Conservation (phyloP, 768 basidiomycete genomes). For the Tricholoma bakamatsutake region DNA sequence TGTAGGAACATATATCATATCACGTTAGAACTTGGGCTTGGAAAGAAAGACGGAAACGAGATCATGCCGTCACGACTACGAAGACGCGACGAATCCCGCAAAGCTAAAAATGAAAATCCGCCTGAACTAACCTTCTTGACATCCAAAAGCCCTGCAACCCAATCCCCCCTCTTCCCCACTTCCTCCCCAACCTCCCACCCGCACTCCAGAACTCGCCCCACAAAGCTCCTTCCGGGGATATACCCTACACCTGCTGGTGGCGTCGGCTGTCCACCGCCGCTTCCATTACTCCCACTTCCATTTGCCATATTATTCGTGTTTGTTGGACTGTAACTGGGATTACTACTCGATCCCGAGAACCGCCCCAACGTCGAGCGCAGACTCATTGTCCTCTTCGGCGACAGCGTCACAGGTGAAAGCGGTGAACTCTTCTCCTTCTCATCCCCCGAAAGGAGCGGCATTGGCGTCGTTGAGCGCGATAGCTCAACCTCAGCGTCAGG, state of each 20-base stretch:
- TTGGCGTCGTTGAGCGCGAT: slow-evolving; percentile 2
- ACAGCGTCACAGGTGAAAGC: not conserved
- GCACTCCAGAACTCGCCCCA: slow-evolving; percentile 75
- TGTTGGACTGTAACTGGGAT: not conserved
- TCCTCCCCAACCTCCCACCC: slow-evolving; percentile 76
- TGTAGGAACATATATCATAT: slow-evolving; percentile 24
- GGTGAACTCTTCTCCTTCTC: not conserved
- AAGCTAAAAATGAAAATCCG: not conserved
- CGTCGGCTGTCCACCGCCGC: not conserved
- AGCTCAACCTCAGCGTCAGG: not conserved
- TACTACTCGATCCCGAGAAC: slow-evolving; percentile 4
- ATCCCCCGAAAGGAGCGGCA: not conserved
- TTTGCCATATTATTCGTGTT: not conserved
- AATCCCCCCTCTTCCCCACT: slow-evolving; percentile 70
- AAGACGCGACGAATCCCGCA: not conserved
- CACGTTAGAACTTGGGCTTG: slow-evolving; percentile 1
- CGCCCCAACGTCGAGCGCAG: slow-evolving; percentile 16
- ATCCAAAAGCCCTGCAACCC: slow-evolving; percentile 80
- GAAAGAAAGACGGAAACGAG: slow-evolving; percentile 5
- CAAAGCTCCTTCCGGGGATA: slow-evolving; percentile 84
- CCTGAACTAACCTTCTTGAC: slow-evolving; percentile 61
- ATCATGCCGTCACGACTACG: not conserved
- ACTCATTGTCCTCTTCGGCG: slow-evolving; percentile 15
- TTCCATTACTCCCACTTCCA: not conserved
- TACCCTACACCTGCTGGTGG: slow-evolving; percentile 50